Conservation (phyloP, 1,284 basidiomycete species). For the Coniferiporia weirii region DNA sequence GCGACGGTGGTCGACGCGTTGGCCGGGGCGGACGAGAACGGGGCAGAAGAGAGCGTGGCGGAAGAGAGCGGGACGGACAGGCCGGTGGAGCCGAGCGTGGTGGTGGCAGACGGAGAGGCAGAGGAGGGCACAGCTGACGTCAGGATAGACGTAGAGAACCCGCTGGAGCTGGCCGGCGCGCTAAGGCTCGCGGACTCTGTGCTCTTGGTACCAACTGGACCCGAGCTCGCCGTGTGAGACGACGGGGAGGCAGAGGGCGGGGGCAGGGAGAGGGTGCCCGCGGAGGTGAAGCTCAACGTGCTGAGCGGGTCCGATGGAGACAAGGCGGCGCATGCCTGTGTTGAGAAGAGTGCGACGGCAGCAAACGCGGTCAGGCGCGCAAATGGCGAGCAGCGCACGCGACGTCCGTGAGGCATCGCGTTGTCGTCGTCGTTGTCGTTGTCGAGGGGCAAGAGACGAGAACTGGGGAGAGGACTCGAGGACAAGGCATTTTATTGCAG, state of each 20-base stretch:
- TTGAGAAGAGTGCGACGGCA: background rate
- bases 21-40: background rate
- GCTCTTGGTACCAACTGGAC: background rate
- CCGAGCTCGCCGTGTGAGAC: too few species aligned
- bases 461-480: background rate
- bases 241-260: too few species aligned
- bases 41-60: conserved; percentile 1
- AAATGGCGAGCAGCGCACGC: background rate
- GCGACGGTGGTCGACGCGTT: conserved; percentile 1
- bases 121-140: background rate
- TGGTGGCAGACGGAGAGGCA: background rate
- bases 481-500: background rate
- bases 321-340: background rate
- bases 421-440: background rate
- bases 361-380: background rate
- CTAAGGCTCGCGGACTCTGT: conserved; percentile 2
- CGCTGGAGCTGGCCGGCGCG: background rate
- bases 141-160: background rate
- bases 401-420: background rate
- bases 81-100: conserved; percentile 13
- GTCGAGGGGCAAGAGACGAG: background rate
- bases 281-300: background rate
- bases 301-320: background rate
- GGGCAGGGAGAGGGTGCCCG: too few species aligned
- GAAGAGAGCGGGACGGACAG: conserved; percentile 15